These are phyloP conservation scores for Scenedesmus sp. DNA, from an alignment of 163 green algal species.

Conservation along the genomic window DNA sequence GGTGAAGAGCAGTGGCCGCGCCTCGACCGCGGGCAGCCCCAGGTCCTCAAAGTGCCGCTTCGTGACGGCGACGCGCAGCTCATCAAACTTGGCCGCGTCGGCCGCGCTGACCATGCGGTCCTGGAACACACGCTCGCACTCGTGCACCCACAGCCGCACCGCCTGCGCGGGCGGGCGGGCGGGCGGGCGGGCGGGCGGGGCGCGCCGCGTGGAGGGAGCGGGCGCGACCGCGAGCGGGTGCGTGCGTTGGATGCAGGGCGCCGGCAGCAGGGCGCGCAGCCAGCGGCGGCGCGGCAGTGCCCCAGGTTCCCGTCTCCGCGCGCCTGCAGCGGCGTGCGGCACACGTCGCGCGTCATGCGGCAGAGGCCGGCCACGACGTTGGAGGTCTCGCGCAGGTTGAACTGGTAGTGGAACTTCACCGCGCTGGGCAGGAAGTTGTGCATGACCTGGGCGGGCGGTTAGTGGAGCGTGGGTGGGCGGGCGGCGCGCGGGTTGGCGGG, in stretches of 20 bases:
- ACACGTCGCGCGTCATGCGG: constrained; percentile 78
- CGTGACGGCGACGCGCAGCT: constrained; percentile 70
- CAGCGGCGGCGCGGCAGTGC: background rate
- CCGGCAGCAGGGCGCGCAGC: background rate
- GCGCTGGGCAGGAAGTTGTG: constrained; percentile 91
- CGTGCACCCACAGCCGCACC: constrained; percentile 89
- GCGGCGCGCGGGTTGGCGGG: no score
- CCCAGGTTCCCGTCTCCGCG: background rate
- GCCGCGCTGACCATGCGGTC: constrained; percentile 88
- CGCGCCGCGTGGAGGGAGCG: no score
- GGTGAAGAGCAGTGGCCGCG: constrained; percentile 75
- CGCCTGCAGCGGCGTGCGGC: constrained; percentile 67
- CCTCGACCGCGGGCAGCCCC: constrained; percentile 64
- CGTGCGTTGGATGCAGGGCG: no score
- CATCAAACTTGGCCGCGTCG: constrained; percentile 82
- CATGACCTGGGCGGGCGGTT: constrained; percentile 70
- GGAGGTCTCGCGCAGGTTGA: constrained; percentile 91
- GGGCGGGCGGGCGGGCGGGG: no score
- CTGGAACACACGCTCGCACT: constrained; percentile 87
- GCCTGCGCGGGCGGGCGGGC: constrained; percentile 50
- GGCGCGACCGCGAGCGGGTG: no score
- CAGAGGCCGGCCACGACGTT: constrained; percentile 84
- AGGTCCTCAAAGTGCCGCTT: constrained; percentile 85
- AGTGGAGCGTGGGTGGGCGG: no score
- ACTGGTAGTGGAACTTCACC: constrained; percentile 96